These are phyloP conservation scores for Nyssa sinensis DNA, from an alignment of 148 eudicot species.

Conservation along the genomic window DNA sequence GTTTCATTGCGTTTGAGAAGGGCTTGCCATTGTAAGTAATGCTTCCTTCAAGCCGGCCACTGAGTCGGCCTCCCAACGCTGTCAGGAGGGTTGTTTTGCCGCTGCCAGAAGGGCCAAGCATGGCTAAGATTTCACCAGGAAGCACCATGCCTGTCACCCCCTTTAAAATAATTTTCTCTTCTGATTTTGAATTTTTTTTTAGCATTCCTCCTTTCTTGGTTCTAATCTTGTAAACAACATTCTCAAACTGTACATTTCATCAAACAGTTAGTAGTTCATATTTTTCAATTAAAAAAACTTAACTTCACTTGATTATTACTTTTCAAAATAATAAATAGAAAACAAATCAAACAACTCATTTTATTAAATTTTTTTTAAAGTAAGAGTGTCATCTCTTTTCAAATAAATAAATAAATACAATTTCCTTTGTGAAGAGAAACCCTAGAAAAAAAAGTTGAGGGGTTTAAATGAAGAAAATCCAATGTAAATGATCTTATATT, in stretches of 20 bases:
- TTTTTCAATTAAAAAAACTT: too few species aligned
- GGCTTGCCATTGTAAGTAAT: constrained; percentile 63
- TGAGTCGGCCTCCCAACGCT: constrained; percentile 69
- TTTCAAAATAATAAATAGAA: too few species aligned
- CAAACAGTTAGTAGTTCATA: not conserved
- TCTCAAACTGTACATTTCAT: constrained; percentile 51
- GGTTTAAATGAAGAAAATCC: too few species aligned
- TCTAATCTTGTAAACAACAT: constrained; percentile 62
- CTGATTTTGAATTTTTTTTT: constrained; percentile 19
- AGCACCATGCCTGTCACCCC: constrained; percentile 59
- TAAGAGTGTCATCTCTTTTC: too few species aligned
- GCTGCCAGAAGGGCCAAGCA: constrained; percentile 92
- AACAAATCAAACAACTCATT: too few species aligned
- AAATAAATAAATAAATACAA: too few species aligned
- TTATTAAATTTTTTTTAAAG: too few species aligned
- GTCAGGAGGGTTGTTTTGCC: constrained; percentile 89
- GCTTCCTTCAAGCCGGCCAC: constrained; percentile 46
- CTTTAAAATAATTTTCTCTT: constrained; percentile 54
- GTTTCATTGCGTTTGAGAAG: constrained; percentile 54
- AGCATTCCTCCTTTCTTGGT: constrained; percentile 15
- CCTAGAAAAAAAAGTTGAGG: too few species aligned
- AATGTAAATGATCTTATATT: too few species aligned
- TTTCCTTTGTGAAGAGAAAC: too few species aligned
- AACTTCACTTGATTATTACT: too few species aligned
- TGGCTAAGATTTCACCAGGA: constrained; percentile 84